Evolutionary conservation across 2,329 filamentous ascomycete species (phyloP).

Genomic region (Neonectria punicea): DNA sequence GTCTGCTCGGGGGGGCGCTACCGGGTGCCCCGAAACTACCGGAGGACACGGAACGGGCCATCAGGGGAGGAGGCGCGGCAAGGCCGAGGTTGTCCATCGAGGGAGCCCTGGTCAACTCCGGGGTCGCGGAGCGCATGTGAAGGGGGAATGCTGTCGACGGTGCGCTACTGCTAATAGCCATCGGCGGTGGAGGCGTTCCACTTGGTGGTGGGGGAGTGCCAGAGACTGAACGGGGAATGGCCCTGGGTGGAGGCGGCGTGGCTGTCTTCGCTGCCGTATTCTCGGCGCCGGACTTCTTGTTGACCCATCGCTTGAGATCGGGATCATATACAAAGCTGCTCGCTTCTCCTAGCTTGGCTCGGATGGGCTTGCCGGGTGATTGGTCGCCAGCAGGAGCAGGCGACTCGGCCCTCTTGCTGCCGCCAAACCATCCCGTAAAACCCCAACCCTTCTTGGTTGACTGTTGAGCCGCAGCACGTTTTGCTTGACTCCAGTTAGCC

Average conservation of each 20-base stretch:
- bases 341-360: conserved; percentile 92
- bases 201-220: conserved; percentile 61
- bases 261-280: conserved; percentile 68
- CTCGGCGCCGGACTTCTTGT: conserved; percentile 86
- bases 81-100: conserved; percentile 51
- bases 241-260: conserved; percentile 83
- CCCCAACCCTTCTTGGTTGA: conserved; percentile 77
- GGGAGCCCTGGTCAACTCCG: conserved; percentile 47
- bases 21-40: conserved; percentile 55
- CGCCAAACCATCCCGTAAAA: conserved; percentile 86
- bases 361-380: conserved; percentile 75
- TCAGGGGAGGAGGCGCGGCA: conserved; percentile 47
- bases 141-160: conserved; percentile 46
- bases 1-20: conserved; percentile 72
- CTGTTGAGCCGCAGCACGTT: conserved; percentile 64
- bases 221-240: conserved; percentile 63
- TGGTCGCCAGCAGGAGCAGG: conserved; percentile 48
- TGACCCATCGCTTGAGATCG: conserved; percentile 97
- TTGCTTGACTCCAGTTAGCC: conserved; percentile 57
- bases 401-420: conserved; percentile 67
- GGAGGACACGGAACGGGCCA: conserved; percentile 61
- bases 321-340: conserved; percentile 95
- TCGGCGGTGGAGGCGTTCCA: conserved; percentile 47
- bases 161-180: conserved; percentile 46
- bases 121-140: conserved; percentile 41